A percentile compares a stretch with the other conserved stretches of the same genome.
These are phyloP conservation scores for Amaranthus palmeri DNA, from an alignment of 148 eudicot genomes.

Conservation along the genomic window DNA sequence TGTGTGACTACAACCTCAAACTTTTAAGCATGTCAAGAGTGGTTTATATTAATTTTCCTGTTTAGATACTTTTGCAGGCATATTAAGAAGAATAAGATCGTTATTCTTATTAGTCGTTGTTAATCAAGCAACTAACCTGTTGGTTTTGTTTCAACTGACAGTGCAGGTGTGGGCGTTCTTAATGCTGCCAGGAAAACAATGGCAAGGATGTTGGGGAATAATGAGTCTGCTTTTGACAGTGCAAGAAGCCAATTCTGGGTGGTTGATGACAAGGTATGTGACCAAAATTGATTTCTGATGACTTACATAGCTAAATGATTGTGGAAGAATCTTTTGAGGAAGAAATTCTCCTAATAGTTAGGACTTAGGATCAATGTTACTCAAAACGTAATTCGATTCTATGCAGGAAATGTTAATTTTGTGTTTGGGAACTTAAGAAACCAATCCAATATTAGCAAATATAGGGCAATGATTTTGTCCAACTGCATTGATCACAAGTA, in stretches of 20 bases:
- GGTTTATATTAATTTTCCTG: background rate
- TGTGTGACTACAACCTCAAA: background rate
- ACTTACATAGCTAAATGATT: no score
- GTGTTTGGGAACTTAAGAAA: no score
- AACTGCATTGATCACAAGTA: no score
- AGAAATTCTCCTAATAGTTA: no score
- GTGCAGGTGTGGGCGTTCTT: conserved; percentile 98
- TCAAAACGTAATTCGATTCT: no score
- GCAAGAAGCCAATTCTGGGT: conserved; percentile 97
- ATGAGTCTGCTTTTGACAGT: conserved; percentile 82
- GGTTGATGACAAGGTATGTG: conserved; percentile 89
- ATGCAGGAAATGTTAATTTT: no score
- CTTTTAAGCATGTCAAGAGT: background rate
- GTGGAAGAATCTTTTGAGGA: no score
- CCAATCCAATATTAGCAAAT: no score
- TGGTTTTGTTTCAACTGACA: conserved; percentile 27
- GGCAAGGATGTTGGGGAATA: conserved; percentile 96
- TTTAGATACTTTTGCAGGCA: background rate
- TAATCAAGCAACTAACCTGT: conserved; percentile 3
- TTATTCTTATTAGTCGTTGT: background rate
- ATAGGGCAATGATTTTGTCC: no score
- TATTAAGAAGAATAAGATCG: background rate
- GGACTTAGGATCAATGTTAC: no score
- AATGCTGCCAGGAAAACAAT: conserved; percentile 97
- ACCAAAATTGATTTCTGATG: no score